These are phyloP conservation scores for Vanrija sp. DNA, from an alignment of 1,284 basidiomycete genomes.

Conservation along the genomic window DNA sequence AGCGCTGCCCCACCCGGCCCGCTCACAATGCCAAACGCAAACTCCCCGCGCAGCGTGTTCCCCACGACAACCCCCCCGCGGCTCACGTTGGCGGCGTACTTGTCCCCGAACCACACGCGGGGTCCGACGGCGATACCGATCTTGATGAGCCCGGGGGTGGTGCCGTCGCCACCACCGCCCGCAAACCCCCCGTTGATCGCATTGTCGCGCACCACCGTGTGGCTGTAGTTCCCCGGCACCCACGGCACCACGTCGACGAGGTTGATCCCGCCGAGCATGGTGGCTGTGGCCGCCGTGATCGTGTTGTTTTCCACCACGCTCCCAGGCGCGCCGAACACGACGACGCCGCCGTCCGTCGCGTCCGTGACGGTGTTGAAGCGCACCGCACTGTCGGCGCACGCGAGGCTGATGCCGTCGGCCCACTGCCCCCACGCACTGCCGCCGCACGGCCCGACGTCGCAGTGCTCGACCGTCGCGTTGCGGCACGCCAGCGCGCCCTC, in stretches of 20 bases:
- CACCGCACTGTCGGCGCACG: slow-evolving; percentile 63
- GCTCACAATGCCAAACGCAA: slow-evolving; percentile 31
- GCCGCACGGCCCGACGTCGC: slow-evolving; percentile 44
- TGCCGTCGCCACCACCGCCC: no score
- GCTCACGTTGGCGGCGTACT: slow-evolving; percentile 60
- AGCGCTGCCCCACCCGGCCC: no score
- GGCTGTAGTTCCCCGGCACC: slow-evolving; percentile 62
- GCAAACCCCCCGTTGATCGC: slow-evolving; percentile 51
- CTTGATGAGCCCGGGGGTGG: slow-evolving; percentile 36
- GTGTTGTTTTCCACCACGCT: slow-evolving; percentile 70
- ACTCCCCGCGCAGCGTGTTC: slow-evolving; percentile 66
- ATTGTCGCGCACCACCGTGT: slow-evolving; percentile 68
- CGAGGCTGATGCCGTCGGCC: slow-evolving; percentile 80
- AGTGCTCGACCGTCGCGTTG: slow-evolving; percentile 42
- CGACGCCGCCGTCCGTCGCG: slow-evolving; percentile 71
- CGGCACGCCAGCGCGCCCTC: slow-evolving; percentile 59
- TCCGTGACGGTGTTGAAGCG: slow-evolving; percentile 65
- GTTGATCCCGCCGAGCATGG: slow-evolving; percentile 68
- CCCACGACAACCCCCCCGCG: slow-evolving; percentile 59
- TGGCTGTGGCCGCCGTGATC: slow-evolving; percentile 53
- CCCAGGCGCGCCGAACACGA: slow-evolving; percentile 75
- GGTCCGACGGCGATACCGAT: slow-evolving; percentile 57
- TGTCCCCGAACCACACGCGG: slow-evolving; percentile 65
- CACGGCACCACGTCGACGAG: slow-evolving; percentile 73
- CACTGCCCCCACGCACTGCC: slow-evolving; percentile 52